Base-by-base conservation (phyloP, 495 filamentous ascomycete species). In the Talaromyces adpressus region DNA sequence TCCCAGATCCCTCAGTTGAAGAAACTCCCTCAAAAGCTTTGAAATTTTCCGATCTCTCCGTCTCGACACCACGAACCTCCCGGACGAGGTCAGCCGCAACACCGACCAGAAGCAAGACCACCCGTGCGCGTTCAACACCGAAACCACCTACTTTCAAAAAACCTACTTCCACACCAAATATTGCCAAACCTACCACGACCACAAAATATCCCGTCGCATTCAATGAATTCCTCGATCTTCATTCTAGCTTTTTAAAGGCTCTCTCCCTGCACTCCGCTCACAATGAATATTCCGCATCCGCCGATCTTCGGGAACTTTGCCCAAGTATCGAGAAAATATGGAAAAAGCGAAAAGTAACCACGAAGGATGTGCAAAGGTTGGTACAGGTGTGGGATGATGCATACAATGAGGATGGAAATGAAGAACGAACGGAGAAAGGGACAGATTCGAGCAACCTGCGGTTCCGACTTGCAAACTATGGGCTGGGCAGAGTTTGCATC, bases 311-410 rank as follows among this genome's bases (percentile, higher is more conserved):
- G 59, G 75, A 79, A 52, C 73, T 81, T 30, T 69, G 79, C 14
- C 70, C 67, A 39, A 78, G 70, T 29, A 68, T 79, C 6, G 72
- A 73, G 41, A 71, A 76, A 20, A 69, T 81, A 18, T 81, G 79
- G 79, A 79, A 76, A 66, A 80, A 79, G 64, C 72, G 79, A 57
- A 80, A 80, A 66, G 79, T 81, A 29, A 68, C 73, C 36, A 63
- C 68, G 3, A 76, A 76, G 62, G 79, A 81, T 63, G 14, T 81
- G 59, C 79, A 80, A 62, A 73, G 76, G 34, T 45, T 81, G 7
- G 36, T 81, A 6, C 77, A 77, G 72, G 67, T 80, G 2, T 75
- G 71, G 73, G 73, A 75, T 16, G 52, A 56, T 20, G 52, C 12
- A 29, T 14, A 56, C 72, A 22, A 36, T 5, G 27, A 4, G 1